Percentiles rank a stretch among this genome's conserved stretches.
phyloP scores from a whole-genome alignment of 139 green algal species.

The Chlamydomonas schloesseri region DNA sequence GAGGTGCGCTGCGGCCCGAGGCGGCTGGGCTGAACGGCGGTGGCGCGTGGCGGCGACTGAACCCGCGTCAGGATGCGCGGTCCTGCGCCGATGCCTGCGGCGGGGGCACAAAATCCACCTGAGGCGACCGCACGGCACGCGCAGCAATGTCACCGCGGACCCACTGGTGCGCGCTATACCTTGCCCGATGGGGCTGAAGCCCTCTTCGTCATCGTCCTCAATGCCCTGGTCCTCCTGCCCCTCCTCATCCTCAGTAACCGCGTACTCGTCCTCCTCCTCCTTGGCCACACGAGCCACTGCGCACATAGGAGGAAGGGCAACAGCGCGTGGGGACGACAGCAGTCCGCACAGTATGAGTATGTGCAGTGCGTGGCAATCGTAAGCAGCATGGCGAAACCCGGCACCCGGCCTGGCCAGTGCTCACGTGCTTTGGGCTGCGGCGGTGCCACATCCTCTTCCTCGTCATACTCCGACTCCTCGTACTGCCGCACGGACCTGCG shows the following conservation, averaged over 20 bases:
- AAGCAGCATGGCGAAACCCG: too few relatives aligned
- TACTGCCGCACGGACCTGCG: slow-evolving; percentile 38
- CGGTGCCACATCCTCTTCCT: slow-evolving; percentile 21
- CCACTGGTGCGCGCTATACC: too few relatives aligned
- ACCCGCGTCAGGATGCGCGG: slow-evolving; percentile 14
- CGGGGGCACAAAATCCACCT: too few relatives aligned
- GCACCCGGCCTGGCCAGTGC: too few relatives aligned
- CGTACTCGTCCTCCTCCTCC: slow-evolving; percentile 39
- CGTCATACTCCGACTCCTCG: slow-evolving; percentile 28
- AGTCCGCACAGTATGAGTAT: too few relatives aligned
- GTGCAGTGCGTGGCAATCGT: too few relatives aligned
- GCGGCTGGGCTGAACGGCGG: background rate
- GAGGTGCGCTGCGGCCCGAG: background rate
- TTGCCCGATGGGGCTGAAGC: background rate
- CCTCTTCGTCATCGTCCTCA: slow-evolving; percentile 15
- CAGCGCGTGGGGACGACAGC: too few relatives aligned
- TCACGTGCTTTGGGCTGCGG: slow-evolving; percentile 28
- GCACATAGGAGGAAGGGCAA: background rate
- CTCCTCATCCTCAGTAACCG: slow-evolving; percentile 48
- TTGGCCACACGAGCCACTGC: slow-evolving; percentile 1
- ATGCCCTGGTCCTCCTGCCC: slow-evolving; percentile 41
- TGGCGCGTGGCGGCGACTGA: background rate
- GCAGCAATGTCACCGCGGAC: too few relatives aligned
- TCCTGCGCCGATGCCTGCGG: background rate
- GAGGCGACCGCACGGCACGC: too few relatives aligned